Conservation (phyloP, 352 stramenopile genomes). For the Phytopythium boreale region DNA sequence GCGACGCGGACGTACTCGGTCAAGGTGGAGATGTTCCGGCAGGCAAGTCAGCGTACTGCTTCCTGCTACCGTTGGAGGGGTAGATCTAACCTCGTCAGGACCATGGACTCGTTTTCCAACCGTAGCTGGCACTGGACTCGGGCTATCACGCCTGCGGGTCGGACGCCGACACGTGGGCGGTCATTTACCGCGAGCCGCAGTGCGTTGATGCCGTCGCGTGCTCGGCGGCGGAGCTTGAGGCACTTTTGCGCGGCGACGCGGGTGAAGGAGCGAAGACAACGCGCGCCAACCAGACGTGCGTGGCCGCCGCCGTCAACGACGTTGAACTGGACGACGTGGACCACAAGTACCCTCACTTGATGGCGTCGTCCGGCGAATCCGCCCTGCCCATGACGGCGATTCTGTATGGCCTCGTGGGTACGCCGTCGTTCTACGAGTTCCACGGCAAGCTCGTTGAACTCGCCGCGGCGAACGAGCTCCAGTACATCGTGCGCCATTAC, state of each 20-base stretch:
- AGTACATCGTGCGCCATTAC: conserved; percentile 86
- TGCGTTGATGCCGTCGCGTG: conserved; percentile 70
- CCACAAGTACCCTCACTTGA: conserved; percentile 64
- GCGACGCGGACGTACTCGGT: conserved; percentile 75
- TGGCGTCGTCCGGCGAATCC: conserved; percentile 7
- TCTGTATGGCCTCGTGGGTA: conserved; percentile 83
- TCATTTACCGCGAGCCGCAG: conserved; percentile 64
- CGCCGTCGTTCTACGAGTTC: conserved; percentile 62
- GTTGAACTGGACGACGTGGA: conserved; percentile 57
- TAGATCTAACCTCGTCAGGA: not conserved
- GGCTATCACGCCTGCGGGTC: conserved; percentile 47
- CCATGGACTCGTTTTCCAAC: not conserved
- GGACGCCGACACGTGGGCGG: conserved; percentile 56
- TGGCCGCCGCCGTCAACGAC: conserved; percentile 66
- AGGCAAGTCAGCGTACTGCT: conserved; percentile 22
- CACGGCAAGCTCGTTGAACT: conserved; percentile 57
- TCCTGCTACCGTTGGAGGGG: not conserved
- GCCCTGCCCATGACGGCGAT: conserved; percentile 46
- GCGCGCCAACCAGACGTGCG: conserved; percentile 34
- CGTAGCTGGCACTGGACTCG: conserved; percentile 66
- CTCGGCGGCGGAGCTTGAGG: conserved; percentile 41
- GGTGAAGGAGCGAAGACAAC: conserved; percentile 11
- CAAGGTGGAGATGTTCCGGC: conserved; percentile 82
- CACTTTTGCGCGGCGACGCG: conserved; percentile 21
- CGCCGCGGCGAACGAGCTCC: conserved; percentile 50